These are phyloP conservation scores for Dittrichia graveolens DNA, from an alignment of 129 eudicot genomes.

Conservation along the genomic window DNA sequence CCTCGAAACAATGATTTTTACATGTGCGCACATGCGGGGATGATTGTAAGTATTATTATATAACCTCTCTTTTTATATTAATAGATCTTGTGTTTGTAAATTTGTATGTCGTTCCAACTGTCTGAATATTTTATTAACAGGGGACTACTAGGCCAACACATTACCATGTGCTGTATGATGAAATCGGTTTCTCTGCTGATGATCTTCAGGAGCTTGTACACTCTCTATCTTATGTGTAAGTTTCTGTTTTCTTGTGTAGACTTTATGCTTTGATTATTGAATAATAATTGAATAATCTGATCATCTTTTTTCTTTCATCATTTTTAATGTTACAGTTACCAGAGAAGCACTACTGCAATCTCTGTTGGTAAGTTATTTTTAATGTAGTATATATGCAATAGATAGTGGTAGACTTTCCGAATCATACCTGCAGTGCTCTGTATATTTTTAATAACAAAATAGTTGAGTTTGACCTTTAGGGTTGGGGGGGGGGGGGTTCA, in stretches of 20 bases:
- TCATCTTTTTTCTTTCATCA: background rate
- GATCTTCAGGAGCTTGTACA: slow-evolving; percentile 87
- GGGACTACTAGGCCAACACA: slow-evolving; percentile 91
- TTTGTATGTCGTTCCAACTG: background rate
- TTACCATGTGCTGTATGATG: slow-evolving; percentile 77
- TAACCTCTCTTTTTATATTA: background rate
- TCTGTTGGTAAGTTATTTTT: slow-evolving; percentile 61
- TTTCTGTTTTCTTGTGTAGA: background rate
- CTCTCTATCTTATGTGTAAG: slow-evolving; percentile 84
- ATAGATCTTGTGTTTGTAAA: background rate
- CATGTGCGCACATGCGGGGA: slow-evolving; percentile 73
- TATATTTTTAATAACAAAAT: too few relatives aligned
- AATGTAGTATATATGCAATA: too few relatives aligned
- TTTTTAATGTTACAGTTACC: slow-evolving; percentile 58
- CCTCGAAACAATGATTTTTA: slow-evolving; percentile 70
- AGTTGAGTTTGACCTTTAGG: too few relatives aligned
- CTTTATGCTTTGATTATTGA: background rate
- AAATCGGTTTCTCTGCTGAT: slow-evolving; percentile 75
- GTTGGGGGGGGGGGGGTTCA: too few relatives aligned
- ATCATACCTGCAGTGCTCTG: too few relatives aligned
- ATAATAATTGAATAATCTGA: background rate
- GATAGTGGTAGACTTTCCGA: too few relatives aligned
- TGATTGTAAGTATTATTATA: slow-evolving; percentile 54
- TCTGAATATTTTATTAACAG: slow-evolving; percentile 32
- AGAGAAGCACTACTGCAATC: slow-evolving; percentile 89